Evolutionary conservation across 768 basidiomycete species (phyloP).

Genomic region (Neoboletus magnificus): DNA sequence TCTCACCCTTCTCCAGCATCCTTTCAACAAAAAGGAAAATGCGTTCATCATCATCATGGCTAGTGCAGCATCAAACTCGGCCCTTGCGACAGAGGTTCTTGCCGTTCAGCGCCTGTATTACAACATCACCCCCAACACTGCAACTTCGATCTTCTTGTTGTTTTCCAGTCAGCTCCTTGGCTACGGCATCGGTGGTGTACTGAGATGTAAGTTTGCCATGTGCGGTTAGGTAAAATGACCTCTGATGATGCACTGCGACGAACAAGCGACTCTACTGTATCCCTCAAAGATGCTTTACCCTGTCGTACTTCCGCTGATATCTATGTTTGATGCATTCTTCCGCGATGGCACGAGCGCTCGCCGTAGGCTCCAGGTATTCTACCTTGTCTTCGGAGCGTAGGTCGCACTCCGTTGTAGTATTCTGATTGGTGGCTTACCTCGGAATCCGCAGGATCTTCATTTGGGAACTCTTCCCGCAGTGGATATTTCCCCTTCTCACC

Average conservation of each 20-base stretch:
- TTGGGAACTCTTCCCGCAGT: constrained; percentile 28
- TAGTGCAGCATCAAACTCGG: constrained; percentile 50
- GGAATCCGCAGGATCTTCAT: constrained; percentile 31
- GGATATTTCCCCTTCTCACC: constrained; percentile 56
- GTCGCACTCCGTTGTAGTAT: constrained; percentile 24
- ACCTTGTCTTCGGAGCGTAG: constrained; percentile 28
- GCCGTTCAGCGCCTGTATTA: constrained; percentile 55
- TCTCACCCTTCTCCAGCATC: constrained; percentile 35
- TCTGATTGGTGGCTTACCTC: background rate
- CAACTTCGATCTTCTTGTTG: constrained; percentile 43
- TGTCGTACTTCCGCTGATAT: constrained; percentile 22
- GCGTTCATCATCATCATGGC: constrained; percentile 58
- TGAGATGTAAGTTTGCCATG: constrained; percentile 38
- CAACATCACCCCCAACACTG: constrained; percentile 47
- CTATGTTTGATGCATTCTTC: constrained; percentile 38
- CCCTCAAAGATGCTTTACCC: constrained; percentile 45
- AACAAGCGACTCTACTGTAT: constrained; percentile 36
- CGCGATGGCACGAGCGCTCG: constrained; percentile 37
- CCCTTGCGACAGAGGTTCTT: constrained; percentile 52
- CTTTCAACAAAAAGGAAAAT: constrained; percentile 60
- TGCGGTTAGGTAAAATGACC: background rate
- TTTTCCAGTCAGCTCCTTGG: constrained; percentile 39
- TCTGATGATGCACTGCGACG: constrained; percentile 4
- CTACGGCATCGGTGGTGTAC: constrained; percentile 54
- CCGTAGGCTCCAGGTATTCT: constrained; percentile 38